Evolutionary conservation across 2,329 filamentous ascomycete species (phyloP), one percentile per base, ranked within the genome.

Genomic region (Verticillium nonalfalfae): DNA sequence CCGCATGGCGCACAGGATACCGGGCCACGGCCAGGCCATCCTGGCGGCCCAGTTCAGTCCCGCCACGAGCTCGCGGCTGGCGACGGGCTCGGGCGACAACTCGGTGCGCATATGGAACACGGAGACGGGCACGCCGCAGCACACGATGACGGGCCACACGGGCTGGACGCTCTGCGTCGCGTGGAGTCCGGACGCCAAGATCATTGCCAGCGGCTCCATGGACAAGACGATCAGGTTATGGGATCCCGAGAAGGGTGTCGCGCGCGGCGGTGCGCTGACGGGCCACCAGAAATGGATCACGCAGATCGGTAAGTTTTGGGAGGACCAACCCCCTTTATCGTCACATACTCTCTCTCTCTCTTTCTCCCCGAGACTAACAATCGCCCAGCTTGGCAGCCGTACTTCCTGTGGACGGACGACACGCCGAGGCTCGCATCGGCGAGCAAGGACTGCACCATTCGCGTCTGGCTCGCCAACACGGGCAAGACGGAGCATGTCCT

Each of bases 21-120:
- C 90, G 3, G 95, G 95, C 13, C 95, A 99, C 75, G 93, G 93
- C 45, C 90, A 97, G 73, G 88, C 93, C 3, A 98, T 98, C 67
- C 81, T 98, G 26, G 85, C 90, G 35, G 89, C 90, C 2, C 87
- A 93, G 45, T 98, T 97, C 74, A 95, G 90, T 0, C 94, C 94
- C 0, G 83, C 85, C 40, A 87, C 85, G 7, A 94, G 90, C 33
- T 86, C 87, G 11, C 83, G 88, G 62, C 83, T 97, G 74, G 93
- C 93, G 0, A 97, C 91, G 1, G 95, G 94, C 0, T 92, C 90
- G 64, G 95, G 95, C 56, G 95, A 99, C 71, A 90, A 90, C 67
- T 97, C 93, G 1, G 94, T 93, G 0, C 81, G 94, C 61, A 89
- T 98, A 77, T 97, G 92, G 92, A 93, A 99, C 70, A 93, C 92